Evolutionary conservation across 805 yeast species (phyloP).

Genomic region (Priceomyces carsonii): DNA sequence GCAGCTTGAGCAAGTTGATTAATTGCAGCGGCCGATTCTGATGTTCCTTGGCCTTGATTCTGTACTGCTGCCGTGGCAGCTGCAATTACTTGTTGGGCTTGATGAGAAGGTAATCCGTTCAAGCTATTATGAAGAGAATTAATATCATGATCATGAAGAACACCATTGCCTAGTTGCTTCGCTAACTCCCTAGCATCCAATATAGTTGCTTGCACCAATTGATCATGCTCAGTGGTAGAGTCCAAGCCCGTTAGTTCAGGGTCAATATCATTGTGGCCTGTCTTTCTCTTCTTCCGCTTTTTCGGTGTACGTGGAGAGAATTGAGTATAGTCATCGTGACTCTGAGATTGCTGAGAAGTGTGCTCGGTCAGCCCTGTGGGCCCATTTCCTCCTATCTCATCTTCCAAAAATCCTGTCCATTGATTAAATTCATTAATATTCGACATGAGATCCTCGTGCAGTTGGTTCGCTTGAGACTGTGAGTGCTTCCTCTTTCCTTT

Average conservation of each 20-base stretch:
- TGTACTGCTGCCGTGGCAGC: constrained; percentile 28
- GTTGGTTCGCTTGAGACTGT: constrained; percentile 6
- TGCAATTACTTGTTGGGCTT: constrained; percentile 30
- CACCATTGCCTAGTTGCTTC: constrained; percentile 32
- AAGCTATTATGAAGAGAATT: constrained; percentile 12
- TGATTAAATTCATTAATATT: constrained; percentile 52
- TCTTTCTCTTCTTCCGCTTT: constrained; percentile 14
- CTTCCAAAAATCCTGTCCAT: constrained; percentile 54
- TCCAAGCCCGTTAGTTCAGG: constrained; percentile 40
- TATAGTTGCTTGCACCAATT: constrained; percentile 68
- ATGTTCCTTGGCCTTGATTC: constrained; percentile 10
- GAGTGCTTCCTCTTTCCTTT: constrained; percentile 24
- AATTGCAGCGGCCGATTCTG: constrained; percentile 22
- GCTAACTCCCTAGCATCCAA: constrained; percentile 68
- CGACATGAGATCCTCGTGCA: constrained; percentile 42
- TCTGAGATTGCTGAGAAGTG: constrained; percentile 1
- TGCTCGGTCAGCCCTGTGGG: constrained; percentile 1
- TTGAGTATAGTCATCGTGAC: constrained; percentile 8
- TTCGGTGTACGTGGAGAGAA: constrained; percentile 5
- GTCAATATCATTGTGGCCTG: constrained; percentile 27
- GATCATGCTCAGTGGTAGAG: constrained; percentile 53
- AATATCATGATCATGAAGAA: constrained; percentile 12
- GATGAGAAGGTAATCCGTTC: constrained; percentile 21
- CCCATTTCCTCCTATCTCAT: constrained; percentile 21
- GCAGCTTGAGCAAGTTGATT: constrained; percentile 32